Percentiles rank a stretch among this genome's conserved stretches.
These are phyloP conservation scores for Epichloe glyceriae DNA, from an alignment of 2,329 filamentous ascomycete species.

Conservation along the genomic window DNA sequence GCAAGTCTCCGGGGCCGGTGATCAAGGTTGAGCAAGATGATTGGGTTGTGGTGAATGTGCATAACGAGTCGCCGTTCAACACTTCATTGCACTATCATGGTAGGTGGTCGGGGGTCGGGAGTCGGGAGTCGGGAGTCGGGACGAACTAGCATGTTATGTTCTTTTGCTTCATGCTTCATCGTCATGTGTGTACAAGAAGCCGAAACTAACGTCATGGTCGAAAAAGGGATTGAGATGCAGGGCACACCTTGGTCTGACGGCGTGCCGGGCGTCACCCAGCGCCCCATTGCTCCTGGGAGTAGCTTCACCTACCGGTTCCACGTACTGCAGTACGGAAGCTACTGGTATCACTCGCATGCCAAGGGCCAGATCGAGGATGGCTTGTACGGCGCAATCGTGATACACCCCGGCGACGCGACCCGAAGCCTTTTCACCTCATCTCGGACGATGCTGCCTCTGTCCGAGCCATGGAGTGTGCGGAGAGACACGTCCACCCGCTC, in stretches of 20 bases:
- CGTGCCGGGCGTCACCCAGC: constrained; percentile 42
- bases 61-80: constrained; percentile 33
- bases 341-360: constrained; percentile 49
- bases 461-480: constrained; percentile 35
- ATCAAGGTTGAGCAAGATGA: constrained; percentile 25
- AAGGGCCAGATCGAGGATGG: constrained; percentile 46
- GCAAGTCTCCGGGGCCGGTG: constrained; percentile 47
- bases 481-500: constrained; percentile 31
- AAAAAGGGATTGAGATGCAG: constrained; percentile 33
- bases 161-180: too few species aligned
- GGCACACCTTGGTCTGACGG: constrained; percentile 48
- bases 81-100: constrained; percentile 39
- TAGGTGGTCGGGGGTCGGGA: constrained; percentile 8
- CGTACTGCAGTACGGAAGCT: constrained; percentile 43
- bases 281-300: constrained; percentile 32
- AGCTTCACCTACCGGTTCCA: constrained; percentile 35
- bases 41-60: constrained; percentile 28
- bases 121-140: neutral
- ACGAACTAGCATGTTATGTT: too few species aligned
- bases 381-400: constrained; percentile 41
- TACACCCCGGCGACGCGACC: constrained; percentile 21
- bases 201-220: too few species aligned
- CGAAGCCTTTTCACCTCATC: constrained; percentile 38
- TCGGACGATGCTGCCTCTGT: constrained; percentile 20
- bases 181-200: too few species aligned